Base-by-base conservation (phyloP, 495 filamentous ascomycete genomes). In the Aspergillus ellipticus region DNA sequence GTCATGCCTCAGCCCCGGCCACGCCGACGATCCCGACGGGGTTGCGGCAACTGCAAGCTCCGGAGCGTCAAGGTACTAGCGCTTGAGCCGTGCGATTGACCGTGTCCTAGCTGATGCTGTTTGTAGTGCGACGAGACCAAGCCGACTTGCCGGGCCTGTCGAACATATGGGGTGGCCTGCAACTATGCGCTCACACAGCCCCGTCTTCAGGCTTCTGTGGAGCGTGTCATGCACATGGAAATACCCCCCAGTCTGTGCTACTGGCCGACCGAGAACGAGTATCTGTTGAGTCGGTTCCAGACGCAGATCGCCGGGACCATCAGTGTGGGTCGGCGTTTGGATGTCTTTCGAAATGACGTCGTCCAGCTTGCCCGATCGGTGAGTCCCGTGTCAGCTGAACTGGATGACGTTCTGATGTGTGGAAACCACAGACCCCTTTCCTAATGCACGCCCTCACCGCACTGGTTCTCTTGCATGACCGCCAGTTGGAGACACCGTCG, bases 51-150 rank as follows among this genome's bases (percentile, higher is more conserved):
- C 45, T 48, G 45, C 45, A 48, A 48, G 24, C 45, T 48, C 11
- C 45, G 45, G 16, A 24, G 45, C 22, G 45, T 48, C 22, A 48
- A 48, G 43, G 43, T 47, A n/a, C n/a, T n/a, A n/a, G n/a, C n/a
- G n/a, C n/a, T n/a, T n/a, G n/a, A n/a, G n/a, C n/a, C n/a, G n/a
- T n/a, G n/a, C n/a, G n/a, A n/a, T n/a, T n/a, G n/a, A n/a, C n/a
- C n/a, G n/a, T n/a, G n/a, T n/a, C n/a, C n/a, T n/a, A n/a, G 43
- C 31, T 33, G 31, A n/a, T n/a, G n/a, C 9, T n/a, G n/a, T n/a
- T n/a, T n/a, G n/a, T 11, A 48, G 45, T 48, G 45, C 22, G 45
- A 48, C 45, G 45, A 48, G 16, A 29, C 28, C 24, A 48, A 29
- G 13, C 45, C 45, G 3, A 17, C 15, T 1, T 48, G 45, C 16